phyloP scores from a whole-genome alignment of 305 asterid genomes.

The Fraxinus sp. region DNA sequence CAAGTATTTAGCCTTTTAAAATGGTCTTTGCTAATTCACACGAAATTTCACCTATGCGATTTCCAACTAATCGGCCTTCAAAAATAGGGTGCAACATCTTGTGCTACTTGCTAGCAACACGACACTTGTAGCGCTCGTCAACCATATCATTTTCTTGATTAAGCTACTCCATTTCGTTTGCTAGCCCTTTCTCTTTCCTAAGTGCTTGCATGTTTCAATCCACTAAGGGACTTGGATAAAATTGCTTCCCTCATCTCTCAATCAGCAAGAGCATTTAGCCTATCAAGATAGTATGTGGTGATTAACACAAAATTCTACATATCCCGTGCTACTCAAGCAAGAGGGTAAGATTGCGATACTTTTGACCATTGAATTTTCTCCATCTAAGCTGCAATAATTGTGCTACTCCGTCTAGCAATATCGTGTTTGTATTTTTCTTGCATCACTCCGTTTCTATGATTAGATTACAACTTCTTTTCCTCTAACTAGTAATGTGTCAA shows the following conservation, averaged over 20 bases:
- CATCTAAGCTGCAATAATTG: not conserved
- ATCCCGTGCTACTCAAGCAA: not conserved
- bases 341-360: not conserved
- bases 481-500: not conserved
- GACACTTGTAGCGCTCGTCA: not conserved
- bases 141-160: not conserved
- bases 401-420: not conserved
- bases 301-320: not conserved
- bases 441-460: not conserved
- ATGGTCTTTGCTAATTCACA: not conserved
- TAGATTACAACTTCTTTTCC: not conserved
- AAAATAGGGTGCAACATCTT: too few species aligned
- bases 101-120: not conserved
- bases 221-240: not conserved
- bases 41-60: not conserved
- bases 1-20: not conserved
- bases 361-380: not conserved
- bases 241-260: not conserved
- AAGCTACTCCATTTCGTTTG: not conserved
- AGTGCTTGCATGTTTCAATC: not conserved
- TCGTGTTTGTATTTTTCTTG: not conserved
- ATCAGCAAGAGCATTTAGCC: not conserved
- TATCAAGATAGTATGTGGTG: not conserved
- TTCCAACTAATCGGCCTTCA: not conserved
- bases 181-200: not conserved